Evolutionary conservation across 805 yeast species (phyloP).

Genomic region (Yarrowia alimentaria): DNA sequence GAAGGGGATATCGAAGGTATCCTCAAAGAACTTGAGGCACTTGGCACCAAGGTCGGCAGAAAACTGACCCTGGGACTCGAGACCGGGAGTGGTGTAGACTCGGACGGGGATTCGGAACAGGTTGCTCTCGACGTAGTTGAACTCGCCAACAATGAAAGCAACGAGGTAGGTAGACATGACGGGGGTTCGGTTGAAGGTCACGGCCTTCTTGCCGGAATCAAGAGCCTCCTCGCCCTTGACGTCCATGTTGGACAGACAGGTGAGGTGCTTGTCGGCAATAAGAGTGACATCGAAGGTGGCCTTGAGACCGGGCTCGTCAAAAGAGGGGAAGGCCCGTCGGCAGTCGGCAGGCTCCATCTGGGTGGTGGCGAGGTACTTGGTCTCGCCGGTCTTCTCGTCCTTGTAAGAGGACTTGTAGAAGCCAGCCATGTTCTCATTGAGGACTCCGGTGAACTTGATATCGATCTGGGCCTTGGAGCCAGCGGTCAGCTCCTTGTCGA

Average conservation of each 20-base stretch:
- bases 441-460: conserved; percentile 54
- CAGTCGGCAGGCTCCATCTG: conserved; percentile 79
- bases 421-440: conserved; percentile 71
- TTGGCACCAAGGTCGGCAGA: conserved; percentile 63
- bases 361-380: conserved; percentile 60
- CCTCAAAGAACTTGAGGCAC: conserved; percentile 63
- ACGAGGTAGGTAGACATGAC: conserved; percentile 71
- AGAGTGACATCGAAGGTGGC: conserved; percentile 62
- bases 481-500: conserved; percentile 44
- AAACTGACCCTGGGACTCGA: conserved; percentile 60
- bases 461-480: conserved; percentile 55
- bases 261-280: conserved; percentile 50
- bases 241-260: conserved; percentile 69
- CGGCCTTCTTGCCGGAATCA: conserved; percentile 46
- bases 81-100: conserved; percentile 68
- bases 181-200: conserved; percentile 63
- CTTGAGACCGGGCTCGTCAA: conserved; percentile 69
- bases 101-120: conserved; percentile 61
- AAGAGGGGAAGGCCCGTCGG: conserved; percentile 74
- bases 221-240: conserved; percentile 44
- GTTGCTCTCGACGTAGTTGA: conserved; percentile 57
- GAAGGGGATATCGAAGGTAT: conserved; percentile 65
- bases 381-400: conserved; percentile 49
- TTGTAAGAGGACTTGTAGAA: conserved; percentile 64
- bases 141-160: conserved; percentile 70